phyloP scores from a whole-genome alignment of 305 asterid genomes.

The Lippia alba region DNA sequence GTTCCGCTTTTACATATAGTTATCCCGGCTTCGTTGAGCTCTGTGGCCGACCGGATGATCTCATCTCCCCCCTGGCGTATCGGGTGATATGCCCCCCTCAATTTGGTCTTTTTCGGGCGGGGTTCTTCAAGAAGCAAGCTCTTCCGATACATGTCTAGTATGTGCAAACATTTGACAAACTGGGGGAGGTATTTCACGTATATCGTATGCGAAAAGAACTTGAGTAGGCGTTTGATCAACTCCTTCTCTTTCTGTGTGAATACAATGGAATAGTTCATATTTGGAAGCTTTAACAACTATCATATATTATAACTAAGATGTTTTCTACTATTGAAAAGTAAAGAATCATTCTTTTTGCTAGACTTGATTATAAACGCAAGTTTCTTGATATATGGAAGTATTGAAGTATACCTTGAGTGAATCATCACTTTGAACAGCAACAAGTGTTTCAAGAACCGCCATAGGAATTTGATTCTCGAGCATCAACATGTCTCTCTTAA shows the following conservation, averaged over 20 bases:
- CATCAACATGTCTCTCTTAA: conserved; percentile 53
- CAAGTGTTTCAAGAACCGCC: background rate
- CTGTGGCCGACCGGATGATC: conserved; percentile 28
- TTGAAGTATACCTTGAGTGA: background rate
- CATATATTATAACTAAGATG: too few species aligned
- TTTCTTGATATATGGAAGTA: too few species aligned
- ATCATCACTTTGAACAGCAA: background rate
- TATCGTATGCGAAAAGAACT: background rate
- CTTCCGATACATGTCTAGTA: background rate
- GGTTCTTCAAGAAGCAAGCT: background rate
- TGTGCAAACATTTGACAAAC: background rate
- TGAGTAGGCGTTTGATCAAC: background rate
- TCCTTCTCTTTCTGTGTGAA: background rate
- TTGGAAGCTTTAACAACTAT: background rate
- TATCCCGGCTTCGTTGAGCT: conserved; percentile 30
- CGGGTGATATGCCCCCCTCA: background rate
- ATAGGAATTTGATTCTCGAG: conserved; percentile 27
- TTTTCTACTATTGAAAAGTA: background rate
- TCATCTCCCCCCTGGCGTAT: background rate
- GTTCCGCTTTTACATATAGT: background rate
- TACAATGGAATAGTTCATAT: background rate
- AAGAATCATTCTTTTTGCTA: background rate
- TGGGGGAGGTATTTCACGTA: background rate
- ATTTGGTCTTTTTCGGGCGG: background rate
- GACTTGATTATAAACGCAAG: too few species aligned